phyloP scores from a whole-genome alignment of 306 rosid species.

The Lithocarpus polystachyus region DNA sequence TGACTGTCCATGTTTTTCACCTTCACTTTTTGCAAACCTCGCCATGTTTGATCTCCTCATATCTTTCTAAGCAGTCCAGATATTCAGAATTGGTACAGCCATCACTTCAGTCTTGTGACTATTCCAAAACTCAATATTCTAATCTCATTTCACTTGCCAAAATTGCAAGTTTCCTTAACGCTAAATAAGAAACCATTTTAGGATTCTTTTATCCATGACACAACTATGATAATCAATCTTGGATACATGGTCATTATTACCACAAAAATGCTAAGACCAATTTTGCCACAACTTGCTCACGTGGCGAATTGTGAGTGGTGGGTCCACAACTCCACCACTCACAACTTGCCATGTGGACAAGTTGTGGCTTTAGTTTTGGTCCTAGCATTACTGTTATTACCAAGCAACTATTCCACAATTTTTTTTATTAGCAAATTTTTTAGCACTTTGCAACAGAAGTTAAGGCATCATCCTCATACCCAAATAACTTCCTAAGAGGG shows the following conservation, averaged over 20 bases:
- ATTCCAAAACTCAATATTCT: neutral
- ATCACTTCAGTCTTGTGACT: neutral
- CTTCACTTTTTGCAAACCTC: neutral
- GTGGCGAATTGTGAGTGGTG: too few species aligned
- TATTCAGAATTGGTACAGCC: neutral
- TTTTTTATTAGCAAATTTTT: neutral
- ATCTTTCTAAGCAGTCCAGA: neutral
- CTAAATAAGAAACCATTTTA: neutral
- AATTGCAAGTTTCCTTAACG: neutral
- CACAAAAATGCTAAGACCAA: neutral
- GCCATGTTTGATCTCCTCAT: constrained; percentile 2
- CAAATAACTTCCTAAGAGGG: neutral
- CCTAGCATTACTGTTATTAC: neutral
- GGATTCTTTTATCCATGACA: neutral
- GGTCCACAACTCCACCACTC: too few species aligned
- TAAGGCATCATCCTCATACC: neutral
- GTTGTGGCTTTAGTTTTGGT: too few species aligned
- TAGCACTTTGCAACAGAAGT: neutral
- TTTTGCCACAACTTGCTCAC: too few species aligned
- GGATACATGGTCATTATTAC: neutral
- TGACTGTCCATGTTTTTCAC: constrained; percentile 7
- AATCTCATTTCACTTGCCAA: neutral
- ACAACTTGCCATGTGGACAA: too few species aligned
- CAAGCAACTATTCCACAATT: neutral
- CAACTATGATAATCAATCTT: neutral